Percentiles rank a stretch among this genome's conserved stretches.
phyloP scores from a whole-genome alignment of 2,329 filamentous ascomycete genomes.

The Verticillium dahliae region DNA sequence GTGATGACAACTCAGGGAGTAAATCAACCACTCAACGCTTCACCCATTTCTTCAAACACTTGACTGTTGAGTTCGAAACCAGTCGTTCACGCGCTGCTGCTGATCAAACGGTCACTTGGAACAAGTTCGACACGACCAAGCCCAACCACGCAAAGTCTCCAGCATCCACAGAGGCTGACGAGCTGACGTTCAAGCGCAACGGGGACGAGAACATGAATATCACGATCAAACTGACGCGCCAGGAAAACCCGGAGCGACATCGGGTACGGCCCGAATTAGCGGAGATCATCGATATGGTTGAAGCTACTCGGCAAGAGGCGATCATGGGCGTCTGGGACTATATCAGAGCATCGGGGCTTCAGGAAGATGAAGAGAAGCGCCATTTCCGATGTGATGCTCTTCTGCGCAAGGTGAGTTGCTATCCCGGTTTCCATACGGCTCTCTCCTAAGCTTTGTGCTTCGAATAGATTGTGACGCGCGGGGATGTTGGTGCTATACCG shows the following conservation, averaged over 20 bases:
- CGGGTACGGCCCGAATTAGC: slow-evolving; percentile 71
- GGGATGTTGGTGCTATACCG: slow-evolving; percentile 78
- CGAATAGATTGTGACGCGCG: slow-evolving; percentile 62
- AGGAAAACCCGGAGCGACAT: slow-evolving; percentile 82
- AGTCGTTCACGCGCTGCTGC: slow-evolving; percentile 48
- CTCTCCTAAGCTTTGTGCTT: not conserved
- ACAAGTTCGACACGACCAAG: slow-evolving; percentile 53
- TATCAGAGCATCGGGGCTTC: slow-evolving; percentile 74
- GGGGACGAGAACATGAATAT: slow-evolving; percentile 91
- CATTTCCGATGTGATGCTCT: slow-evolving; percentile 85
- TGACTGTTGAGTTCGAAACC: slow-evolving; percentile 67
- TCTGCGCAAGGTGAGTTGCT: slow-evolving; percentile 60
- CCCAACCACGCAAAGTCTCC: slow-evolving; percentile 17
- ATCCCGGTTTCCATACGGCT: not conserved
- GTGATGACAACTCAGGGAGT: slow-evolving; percentile 8
- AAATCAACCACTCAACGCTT: slow-evolving; percentile 34
- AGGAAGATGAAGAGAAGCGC: slow-evolving; percentile 92
- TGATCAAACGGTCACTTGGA: slow-evolving; percentile 72
- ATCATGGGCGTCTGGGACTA: slow-evolving; percentile 96
- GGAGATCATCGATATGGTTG: slow-evolving; percentile 77
- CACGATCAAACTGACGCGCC: slow-evolving; percentile 76
- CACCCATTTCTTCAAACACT: slow-evolving; percentile 76
- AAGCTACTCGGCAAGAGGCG: slow-evolving; percentile 81
- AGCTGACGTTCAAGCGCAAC: slow-evolving; percentile 83
- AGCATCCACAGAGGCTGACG: slow-evolving; percentile 64